Base-by-base conservation (phyloP, 139 green algal genomes). In the Trebouxia sp. region DNA sequence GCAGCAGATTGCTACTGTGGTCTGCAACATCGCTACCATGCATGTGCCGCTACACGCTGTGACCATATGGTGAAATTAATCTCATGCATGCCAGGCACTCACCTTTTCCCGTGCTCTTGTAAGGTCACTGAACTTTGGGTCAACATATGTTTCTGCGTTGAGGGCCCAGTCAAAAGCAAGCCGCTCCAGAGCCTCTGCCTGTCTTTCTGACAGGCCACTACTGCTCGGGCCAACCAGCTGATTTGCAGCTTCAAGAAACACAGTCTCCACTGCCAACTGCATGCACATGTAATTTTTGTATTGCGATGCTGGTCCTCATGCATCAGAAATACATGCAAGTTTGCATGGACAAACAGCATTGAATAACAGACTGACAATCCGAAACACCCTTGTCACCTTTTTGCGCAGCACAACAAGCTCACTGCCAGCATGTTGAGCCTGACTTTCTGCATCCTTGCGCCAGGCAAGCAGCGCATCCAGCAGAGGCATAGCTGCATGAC, bases 131-230 rank as follows among this genome's bases (percentile, higher is more conserved):
- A 56, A 65, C 30, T 53, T 79, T 17, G 41, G 56, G 14, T 78
- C 76, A 24, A 94, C 84, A 76, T 91, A 86, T 2, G 42, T 77
- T 17, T 95, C 86, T 8, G 79, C 78, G 10, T 89, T 83, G 24
- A 94, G 72, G 39, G 91, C 58, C 89, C 89, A 93, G 74, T 92
- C 87, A 79, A 94, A 93, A 3, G 86, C 80, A 45, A 91, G 62
- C 22, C 56, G 80, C 82, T 89, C 83, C 58, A 90, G 37, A 28
- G 86, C 86, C 10, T 66, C 28, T 11, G 51, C 56, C 79, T 91
- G 81, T 7, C 58, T 53, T 26, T 74, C 78, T 26, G 69, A 58
- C 28, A 91, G 79, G 22, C 82, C 83, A 15, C 69, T 48, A 24
- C 78, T 83, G 4, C 35, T 65, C 26, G 80, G 80, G 38, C 80